phyloP scores from a whole-genome alignment of 2,329 filamentous ascomycete genomes.

The Cercospora berteroae region DNA sequence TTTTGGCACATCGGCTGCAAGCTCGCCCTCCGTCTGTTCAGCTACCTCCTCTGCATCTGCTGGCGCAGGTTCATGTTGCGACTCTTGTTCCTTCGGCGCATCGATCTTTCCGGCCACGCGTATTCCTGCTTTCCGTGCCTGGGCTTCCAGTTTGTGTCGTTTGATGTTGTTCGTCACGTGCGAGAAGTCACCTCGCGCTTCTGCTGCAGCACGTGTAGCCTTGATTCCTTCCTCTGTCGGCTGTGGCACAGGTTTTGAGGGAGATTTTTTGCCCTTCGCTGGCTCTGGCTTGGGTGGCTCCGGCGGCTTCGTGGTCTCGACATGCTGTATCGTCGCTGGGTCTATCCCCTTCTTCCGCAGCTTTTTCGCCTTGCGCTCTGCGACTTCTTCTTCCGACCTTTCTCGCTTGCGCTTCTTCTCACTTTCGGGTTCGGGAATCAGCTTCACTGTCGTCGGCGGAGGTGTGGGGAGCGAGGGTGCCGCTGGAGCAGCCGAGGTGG shows the following conservation, averaged over 20 bases:
- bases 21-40: no score
- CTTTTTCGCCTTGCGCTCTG: conserved; percentile 36
- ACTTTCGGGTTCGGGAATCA: background rate
- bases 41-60: background rate
- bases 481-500: conserved; percentile 10
- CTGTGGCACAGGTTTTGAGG: background rate
- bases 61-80: background rate
- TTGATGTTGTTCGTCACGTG: conserved; percentile 35
- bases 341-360: conserved; percentile 32
- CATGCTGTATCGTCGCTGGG: conserved; percentile 12
- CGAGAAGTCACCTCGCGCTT: conserved; percentile 27
- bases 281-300: background rate
- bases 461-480: background rate
- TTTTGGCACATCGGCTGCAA: background rate
- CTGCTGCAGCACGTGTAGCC: conserved; percentile 13
- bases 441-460: background rate
- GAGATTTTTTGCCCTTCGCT: background rate
- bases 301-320: background rate
- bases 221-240: conserved; percentile 15
- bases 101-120: conserved; percentile 15
- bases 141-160: conserved; percentile 38
- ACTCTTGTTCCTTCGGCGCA: conserved; percentile 21
- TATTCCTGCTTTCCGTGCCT: conserved; percentile 32
- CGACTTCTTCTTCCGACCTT: conserved; percentile 33
- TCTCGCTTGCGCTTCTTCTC: conserved; percentile 37